phyloP scores from a whole-genome alignment of 169 alveolate genomes.

The Eimeria necatrix region DNA sequence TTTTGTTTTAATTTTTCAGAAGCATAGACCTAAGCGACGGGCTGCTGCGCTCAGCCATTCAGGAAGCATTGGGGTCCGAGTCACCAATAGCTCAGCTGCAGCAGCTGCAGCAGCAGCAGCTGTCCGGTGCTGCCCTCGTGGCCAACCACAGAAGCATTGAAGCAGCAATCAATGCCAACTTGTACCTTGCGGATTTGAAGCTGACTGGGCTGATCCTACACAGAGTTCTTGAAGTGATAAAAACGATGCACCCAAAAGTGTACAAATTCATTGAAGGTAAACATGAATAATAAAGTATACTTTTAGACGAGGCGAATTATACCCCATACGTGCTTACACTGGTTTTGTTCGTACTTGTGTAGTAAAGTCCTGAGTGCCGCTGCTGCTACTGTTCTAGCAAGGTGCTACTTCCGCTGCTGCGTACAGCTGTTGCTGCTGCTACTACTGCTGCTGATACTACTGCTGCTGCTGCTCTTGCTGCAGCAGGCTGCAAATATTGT shows the following conservation, averaged over 20 bases:
- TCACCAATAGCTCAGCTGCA: background rate
- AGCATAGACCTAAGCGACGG: background rate
- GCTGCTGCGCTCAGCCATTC: background rate
- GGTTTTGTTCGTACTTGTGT: background rate
- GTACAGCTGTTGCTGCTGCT: too few relatives aligned
- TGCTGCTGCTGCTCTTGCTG: too few relatives aligned
- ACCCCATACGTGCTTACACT: too few relatives aligned
- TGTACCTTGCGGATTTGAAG: background rate
- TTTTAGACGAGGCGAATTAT: too few relatives aligned
- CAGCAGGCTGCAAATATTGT: too few relatives aligned
- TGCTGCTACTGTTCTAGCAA: too few relatives aligned
- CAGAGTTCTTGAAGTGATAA: too few relatives aligned
- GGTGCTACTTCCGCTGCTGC: too few relatives aligned
- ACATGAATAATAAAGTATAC: too few relatives aligned
- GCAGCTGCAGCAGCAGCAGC: slow-evolving; percentile 22
- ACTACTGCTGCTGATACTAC: too few relatives aligned
- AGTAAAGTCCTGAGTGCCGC: background rate
- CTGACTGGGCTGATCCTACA: background rate
- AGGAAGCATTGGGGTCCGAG: background rate
- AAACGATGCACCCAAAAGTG: background rate
- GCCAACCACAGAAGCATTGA: background rate
- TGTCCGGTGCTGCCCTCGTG: background rate
- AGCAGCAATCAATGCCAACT: background rate
- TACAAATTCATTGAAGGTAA: background rate
- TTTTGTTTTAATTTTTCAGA: background rate